phyloP scores from a whole-genome alignment of 2,329 filamentous ascomycete genomes.

The Venturiaceae sp. region DNA sequence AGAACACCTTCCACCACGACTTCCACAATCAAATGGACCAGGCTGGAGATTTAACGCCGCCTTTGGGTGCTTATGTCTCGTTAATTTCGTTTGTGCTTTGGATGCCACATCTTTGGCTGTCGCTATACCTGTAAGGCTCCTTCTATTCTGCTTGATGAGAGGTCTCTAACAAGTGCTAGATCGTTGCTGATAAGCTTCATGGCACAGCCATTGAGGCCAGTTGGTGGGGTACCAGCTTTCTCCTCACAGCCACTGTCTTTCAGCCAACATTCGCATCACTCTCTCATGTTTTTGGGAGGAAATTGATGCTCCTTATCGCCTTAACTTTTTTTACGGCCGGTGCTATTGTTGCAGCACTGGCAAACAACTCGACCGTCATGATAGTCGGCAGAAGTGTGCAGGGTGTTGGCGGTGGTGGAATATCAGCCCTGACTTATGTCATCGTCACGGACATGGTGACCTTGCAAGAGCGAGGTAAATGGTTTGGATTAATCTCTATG shows the following conservation, averaged over 20 bases:
- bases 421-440: slow-evolving; percentile 32
- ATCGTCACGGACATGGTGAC: slow-evolving; percentile 37
- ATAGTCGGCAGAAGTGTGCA: slow-evolving; percentile 27
- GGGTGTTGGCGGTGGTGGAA: slow-evolving; percentile 30
- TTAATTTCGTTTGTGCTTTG: slow-evolving; percentile 33
- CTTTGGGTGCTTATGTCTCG: slow-evolving; percentile 14
- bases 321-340: slow-evolving; percentile 25
- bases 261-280: slow-evolving; percentile 29
- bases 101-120: slow-evolving; percentile 58
- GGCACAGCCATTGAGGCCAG: slow-evolving; percentile 30
- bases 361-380: slow-evolving; percentile 26
- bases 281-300: slow-evolving; percentile 29
- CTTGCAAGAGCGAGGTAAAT: slow-evolving; percentile 30
- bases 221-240: slow-evolving; percentile 29
- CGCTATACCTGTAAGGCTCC: slow-evolving; percentile 34
- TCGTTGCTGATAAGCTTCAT: slow-evolving; percentile 24
- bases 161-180: slow-evolving; percentile 12
- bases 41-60: slow-evolving; percentile 19
- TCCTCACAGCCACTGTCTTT: slow-evolving; percentile 28
- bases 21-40: neutral
- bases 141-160: neutral
- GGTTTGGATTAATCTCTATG: slow-evolving; percentile 26
- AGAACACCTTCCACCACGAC: no score
- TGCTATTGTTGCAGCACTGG: slow-evolving; percentile 24
- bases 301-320: slow-evolving; percentile 25